Percentiles rank a stretch among this genome's conserved stretches.
Evolutionary conservation across 1,284 basidiomycete genomes (phyloP).

Genomic region (Malassezia pachydermatis): DNA sequence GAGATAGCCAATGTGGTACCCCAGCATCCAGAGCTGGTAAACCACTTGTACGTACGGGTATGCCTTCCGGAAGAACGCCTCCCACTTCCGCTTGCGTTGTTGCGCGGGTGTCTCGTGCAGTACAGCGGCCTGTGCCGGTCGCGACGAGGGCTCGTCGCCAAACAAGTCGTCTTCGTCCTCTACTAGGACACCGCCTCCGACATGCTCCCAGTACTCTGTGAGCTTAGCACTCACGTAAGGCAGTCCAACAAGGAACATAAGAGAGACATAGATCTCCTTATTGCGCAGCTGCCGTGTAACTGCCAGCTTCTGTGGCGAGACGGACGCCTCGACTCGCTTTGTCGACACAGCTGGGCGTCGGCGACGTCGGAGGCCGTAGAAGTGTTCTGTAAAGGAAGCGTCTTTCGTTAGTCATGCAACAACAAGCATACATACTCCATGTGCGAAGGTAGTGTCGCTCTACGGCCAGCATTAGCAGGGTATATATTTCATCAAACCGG

Average conservation of each 20-base stretch:
- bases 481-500: slow-evolving; percentile 90
- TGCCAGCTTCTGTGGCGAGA: slow-evolving; percentile 9
- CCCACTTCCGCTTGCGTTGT: not conserved
- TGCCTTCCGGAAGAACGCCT: slow-evolving; percentile 54
- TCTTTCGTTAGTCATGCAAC: slow-evolving; percentile 33
- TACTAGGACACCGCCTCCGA: slow-evolving; percentile 64
- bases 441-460: slow-evolving; percentile 79
- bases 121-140: not conserved
- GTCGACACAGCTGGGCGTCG: slow-evolving; percentile 54
- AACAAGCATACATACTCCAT: slow-evolving; percentile 54
- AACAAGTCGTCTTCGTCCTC: slow-evolving; percentile 53
- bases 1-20: slow-evolving; percentile 73
- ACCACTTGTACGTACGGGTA: slow-evolving; percentile 73
- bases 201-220: slow-evolving; percentile 76
- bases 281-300: slow-evolving; percentile 22
- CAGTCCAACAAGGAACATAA: slow-evolving; percentile 60
- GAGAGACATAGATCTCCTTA: slow-evolving; percentile 20
- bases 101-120: not conserved
- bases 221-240: slow-evolving; percentile 82
- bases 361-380: slow-evolving; percentile 76
- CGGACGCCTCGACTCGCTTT: slow-evolving; percentile 11
- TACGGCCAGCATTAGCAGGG: slow-evolving; percentile 71
- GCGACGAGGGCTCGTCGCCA: slow-evolving; percentile 20
- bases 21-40: slow-evolving; percentile 70
- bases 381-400: slow-evolving; percentile 82